These are phyloP conservation scores for Arthroderma uncinatum DNA, from an alignment of 2,329 filamentous ascomycete genomes.

Conservation along the genomic window DNA sequence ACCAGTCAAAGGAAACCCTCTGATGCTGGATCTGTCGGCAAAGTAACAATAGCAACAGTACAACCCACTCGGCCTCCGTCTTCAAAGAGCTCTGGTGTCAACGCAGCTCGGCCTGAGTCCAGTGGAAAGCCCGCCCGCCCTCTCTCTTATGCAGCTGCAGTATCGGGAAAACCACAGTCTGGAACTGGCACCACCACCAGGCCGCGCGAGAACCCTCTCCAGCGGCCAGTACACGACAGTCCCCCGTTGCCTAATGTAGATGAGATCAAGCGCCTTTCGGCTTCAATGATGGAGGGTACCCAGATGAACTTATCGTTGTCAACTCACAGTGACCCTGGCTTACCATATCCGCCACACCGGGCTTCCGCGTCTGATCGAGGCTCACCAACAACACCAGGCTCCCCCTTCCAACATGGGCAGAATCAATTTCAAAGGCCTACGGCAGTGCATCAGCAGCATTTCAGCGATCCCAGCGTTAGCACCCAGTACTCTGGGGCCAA, in stretches of 20 bases:
- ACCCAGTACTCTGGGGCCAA: conserved; percentile 5
- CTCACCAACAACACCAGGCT: background rate
- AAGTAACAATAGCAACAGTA: conserved; percentile 29
- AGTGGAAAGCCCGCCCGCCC: conserved; percentile 20
- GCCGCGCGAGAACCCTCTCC: background rate
- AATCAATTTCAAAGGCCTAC: background rate
- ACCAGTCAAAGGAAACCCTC: conserved; percentile 12
- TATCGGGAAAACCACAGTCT: conserved; percentile 1
- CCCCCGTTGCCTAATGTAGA: background rate
- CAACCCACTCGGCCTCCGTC: conserved; percentile 28
- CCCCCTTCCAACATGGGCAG: background rate
- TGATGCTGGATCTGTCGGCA: conserved; percentile 27
- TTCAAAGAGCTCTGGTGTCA: conserved; percentile 14
- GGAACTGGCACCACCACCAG: no score
- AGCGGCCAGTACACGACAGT: background rate
- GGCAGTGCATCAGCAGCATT: background rate
- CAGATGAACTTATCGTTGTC: conserved; percentile 8
- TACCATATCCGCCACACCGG: background rate
- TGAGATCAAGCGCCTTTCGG: background rate
- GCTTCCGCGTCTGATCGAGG: background rate
- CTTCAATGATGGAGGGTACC: background rate
- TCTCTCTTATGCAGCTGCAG: conserved; percentile 27
- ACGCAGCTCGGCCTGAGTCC: conserved; percentile 8
- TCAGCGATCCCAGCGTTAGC: background rate
- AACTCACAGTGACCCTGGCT: conserved; percentile 11